Percentiles rank a stretch among this genome's conserved stretches.
Evolutionary conservation across 2,329 filamentous ascomycete genomes (phyloP).

Genomic region (Sarocladium oryzae): DNA sequence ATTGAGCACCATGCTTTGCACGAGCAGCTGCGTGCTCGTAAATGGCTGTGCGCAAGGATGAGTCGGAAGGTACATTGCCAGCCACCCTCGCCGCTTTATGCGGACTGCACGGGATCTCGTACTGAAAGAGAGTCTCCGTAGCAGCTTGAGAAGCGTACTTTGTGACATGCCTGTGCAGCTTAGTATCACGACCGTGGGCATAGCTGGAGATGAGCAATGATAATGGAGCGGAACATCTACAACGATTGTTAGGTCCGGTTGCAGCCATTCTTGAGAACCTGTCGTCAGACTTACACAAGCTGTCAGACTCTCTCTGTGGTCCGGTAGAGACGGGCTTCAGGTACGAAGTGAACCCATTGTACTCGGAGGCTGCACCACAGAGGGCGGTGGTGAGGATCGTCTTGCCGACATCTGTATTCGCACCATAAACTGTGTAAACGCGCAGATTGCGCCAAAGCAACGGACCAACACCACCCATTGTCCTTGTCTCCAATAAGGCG

Average conservation of each 20-base stretch:
- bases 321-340: constrained; percentile 81
- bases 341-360: constrained; percentile 50
- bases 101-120: constrained; percentile 67
- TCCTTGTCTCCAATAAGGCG: too few relatives aligned
- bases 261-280: too few relatives aligned
- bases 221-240: neutral
- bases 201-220: too few relatives aligned
- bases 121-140: constrained; percentile 60
- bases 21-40: constrained; percentile 37
- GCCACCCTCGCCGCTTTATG: constrained; percentile 59
- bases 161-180: constrained; percentile 50
- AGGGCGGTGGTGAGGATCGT: constrained; percentile 72
- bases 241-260: too few relatives aligned
- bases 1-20: constrained; percentile 38
- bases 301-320: constrained; percentile 61
- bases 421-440: constrained; percentile 71
- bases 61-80: constrained; percentile 26
- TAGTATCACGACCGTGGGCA: too few relatives aligned
- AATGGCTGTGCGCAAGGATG: constrained; percentile 22
- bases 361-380: constrained; percentile 50
- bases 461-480: constrained; percentile 45
- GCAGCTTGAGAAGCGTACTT: constrained; percentile 47
- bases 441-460: constrained; percentile 63
- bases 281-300: constrained; percentile 52
- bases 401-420: constrained; percentile 81